phyloP scores from a whole-genome alignment of 768 basidiomycete species.

The Pleurotus salmoneostramineus region DNA sequence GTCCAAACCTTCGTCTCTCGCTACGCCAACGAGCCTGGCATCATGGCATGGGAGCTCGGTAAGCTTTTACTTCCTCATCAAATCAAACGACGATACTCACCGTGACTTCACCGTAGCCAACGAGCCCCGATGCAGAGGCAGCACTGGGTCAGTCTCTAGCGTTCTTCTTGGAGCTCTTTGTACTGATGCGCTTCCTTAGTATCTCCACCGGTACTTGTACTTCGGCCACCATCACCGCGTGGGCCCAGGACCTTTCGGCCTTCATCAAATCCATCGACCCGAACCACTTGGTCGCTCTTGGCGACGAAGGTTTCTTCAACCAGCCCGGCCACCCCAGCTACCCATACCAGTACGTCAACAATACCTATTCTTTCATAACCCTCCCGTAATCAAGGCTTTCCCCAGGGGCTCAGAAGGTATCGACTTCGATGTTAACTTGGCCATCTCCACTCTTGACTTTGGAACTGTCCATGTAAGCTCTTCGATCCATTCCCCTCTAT shows the following conservation, averaged over 20 bases:
- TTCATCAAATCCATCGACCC: slow-evolving; percentile 25
- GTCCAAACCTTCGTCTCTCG: slow-evolving; percentile 22
- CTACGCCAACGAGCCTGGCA: slow-evolving; percentile 22
- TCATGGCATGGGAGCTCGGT: slow-evolving; percentile 26
- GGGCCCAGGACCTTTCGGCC: slow-evolving; percentile 23
- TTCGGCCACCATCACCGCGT: slow-evolving; percentile 21
- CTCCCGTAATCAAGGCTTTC: not conserved
- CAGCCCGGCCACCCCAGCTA: slow-evolving; percentile 41
- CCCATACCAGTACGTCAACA: slow-evolving; percentile 44
- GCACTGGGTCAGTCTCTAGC: slow-evolving; percentile 4
- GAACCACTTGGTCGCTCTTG: slow-evolving; percentile 38
- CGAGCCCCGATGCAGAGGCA: slow-evolving; percentile 15
- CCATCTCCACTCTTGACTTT: slow-evolving; percentile 54
- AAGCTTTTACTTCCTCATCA: slow-evolving; percentile 17
- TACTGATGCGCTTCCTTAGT: slow-evolving; percentile 11
- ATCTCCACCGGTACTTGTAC: slow-evolving; percentile 31
- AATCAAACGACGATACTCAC: slow-evolving; percentile 3
- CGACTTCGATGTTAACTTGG: slow-evolving; percentile 58
- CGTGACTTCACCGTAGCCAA: slow-evolving; percentile 14
- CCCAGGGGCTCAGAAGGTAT: slow-evolving; percentile 51
- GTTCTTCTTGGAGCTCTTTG: not conserved
- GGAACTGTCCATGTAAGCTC: slow-evolving; percentile 59
- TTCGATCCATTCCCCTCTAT: not conserved
- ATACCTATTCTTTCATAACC: not conserved
- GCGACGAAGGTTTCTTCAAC: slow-evolving; percentile 67